Evolutionary conservation across 2,329 filamentous ascomycete species (phyloP).

Genomic region (Biscogniauxia marginata): DNA sequence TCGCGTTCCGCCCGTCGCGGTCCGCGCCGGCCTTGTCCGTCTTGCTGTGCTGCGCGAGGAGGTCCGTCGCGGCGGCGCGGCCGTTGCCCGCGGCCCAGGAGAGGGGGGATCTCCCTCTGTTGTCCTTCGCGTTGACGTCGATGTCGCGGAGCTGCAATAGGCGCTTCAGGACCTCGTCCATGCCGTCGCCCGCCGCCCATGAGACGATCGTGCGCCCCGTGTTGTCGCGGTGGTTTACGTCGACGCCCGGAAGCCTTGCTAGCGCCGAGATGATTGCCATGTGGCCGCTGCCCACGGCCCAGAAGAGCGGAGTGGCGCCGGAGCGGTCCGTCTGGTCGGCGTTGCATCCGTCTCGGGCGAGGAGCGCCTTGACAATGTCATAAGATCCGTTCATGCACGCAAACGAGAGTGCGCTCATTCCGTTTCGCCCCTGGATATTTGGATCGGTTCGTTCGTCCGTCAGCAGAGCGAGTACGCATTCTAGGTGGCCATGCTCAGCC

Average conservation of each 20-base stretch:
- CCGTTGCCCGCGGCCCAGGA: slow-evolving; percentile 33
- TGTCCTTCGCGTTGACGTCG: slow-evolving; percentile 29
- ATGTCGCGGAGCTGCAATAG: slow-evolving; percentile 26
- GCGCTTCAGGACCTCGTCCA: slow-evolving; percentile 20
- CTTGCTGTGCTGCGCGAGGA: slow-evolving; percentile 24
- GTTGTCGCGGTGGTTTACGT: slow-evolving; percentile 33
- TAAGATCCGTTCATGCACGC: slow-evolving; percentile 33
- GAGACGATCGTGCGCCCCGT: slow-evolving; percentile 33
- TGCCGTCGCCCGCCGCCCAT: slow-evolving; percentile 35
- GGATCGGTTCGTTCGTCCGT: slow-evolving; percentile 24
- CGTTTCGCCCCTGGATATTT: slow-evolving; percentile 20
- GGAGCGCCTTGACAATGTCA: slow-evolving; percentile 29
- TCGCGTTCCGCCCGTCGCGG: slow-evolving; percentile 28
- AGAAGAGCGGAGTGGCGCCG: slow-evolving; percentile 34
- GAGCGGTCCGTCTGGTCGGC: slow-evolving; percentile 26
- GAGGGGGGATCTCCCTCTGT: slow-evolving; percentile 31
- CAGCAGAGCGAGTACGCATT: slow-evolving; percentile 28
- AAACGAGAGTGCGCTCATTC: slow-evolving; percentile 34
- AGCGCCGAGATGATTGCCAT: slow-evolving; percentile 23
- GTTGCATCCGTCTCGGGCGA: slow-evolving; percentile 17
- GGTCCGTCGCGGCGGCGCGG: slow-evolving; percentile 18
- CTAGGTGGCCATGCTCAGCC: slow-evolving; percentile 28
- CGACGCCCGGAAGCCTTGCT: slow-evolving; percentile 19
- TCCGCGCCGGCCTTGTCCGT: slow-evolving; percentile 31
- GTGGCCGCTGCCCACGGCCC: slow-evolving; percentile 30